Base-by-base conservation (phyloP, 192 early-diverging fungal species). In the Blastocladiella britannica region DNA sequence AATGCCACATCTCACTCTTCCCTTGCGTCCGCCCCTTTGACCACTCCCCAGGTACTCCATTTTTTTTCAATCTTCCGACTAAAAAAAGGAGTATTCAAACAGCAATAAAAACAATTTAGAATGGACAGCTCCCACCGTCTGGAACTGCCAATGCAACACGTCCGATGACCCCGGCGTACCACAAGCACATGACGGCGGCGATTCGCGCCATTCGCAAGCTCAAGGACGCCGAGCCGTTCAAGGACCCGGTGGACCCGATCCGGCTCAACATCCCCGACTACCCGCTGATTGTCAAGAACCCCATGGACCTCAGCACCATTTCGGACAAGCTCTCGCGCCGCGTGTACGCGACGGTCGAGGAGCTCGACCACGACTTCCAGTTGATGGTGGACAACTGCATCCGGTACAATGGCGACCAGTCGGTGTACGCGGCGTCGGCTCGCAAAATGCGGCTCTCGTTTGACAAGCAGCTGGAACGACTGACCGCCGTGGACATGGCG, bases 201-300 rank as follows among this genome's bases (percentile, higher is more conserved):
- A 65, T 93, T 26, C 77, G 77, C 28, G 71, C 76, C 6, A 65
- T 91, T 29, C 87, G 87, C 57, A 74, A 79, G 52, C 82, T 88
- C 57, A 82, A 86, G 59, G 86, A 89, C 53, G 85, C 87, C 4
- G 75, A 71, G 7, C 81, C 85, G n/a, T 98, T 98, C 64, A 71
- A 89, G 26, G 64, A 81, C 52, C 87, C 86, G 0, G 87, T 89
- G 25, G 87, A 89, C 60, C 70, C 73, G 47, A 76, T 86, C 25
- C 74, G 73, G 51, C 73, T 87, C 25, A 84, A 81, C 27, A 84
- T 89, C 24, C 86, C 85, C 0, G 84, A 89, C 65, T 89, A 89
- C 58, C 72, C 69, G 7, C 69, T 68, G 7, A 75, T 87, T 28
- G 74, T 89, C 56, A 84, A 79, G 55, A 58, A 73, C 25, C 87